Conservation (phyloP, 176 grass and related monocot genomes). For the Urochloa ruziziensis region DNA sequence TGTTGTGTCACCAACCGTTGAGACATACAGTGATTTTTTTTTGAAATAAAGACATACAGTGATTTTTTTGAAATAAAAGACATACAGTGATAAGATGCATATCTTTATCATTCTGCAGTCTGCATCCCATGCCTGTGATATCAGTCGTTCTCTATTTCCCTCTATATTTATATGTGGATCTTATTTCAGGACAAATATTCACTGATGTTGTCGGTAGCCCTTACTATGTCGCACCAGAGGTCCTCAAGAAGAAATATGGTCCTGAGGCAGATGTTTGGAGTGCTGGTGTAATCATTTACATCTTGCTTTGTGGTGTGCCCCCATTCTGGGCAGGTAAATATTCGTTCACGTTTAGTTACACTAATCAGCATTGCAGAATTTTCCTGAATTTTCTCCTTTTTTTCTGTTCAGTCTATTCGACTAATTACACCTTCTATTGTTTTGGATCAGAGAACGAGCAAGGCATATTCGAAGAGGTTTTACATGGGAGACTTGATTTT, state of each 20-base stretch:
- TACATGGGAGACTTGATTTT: conserved; percentile 82
- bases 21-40: not conserved
- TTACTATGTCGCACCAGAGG: conserved; percentile 91
- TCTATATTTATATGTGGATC: not conserved
- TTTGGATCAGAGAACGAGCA: conserved; percentile 73
- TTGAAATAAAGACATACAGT: too few relatives aligned
- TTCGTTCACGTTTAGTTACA: not conserved
- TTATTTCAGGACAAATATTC: conserved; percentile 67
- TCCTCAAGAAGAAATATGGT: conserved; percentile 82
- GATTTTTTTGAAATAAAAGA: too few relatives aligned
- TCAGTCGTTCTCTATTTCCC: not conserved
- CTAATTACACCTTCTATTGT: not conserved
- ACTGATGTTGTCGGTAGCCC: conserved; percentile 92
- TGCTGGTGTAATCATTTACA: conserved; percentile 92
- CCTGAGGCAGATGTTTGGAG: conserved; percentile 92
- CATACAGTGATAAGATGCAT: too few relatives aligned
- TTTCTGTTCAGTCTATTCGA: not conserved
- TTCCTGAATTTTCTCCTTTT: not conserved
- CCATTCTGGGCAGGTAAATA: conserved; percentile 89
- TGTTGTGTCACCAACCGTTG: not conserved
- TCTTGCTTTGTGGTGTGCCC: conserved; percentile 80
- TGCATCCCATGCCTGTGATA: not conserved
- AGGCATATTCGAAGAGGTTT: conserved; percentile 93
- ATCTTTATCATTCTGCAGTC: not conserved
- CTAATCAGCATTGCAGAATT: not conserved